These are phyloP conservation scores for Coriaria nepalensis DNA, from an alignment of 306 rosid species.

Conservation along the genomic window DNA sequence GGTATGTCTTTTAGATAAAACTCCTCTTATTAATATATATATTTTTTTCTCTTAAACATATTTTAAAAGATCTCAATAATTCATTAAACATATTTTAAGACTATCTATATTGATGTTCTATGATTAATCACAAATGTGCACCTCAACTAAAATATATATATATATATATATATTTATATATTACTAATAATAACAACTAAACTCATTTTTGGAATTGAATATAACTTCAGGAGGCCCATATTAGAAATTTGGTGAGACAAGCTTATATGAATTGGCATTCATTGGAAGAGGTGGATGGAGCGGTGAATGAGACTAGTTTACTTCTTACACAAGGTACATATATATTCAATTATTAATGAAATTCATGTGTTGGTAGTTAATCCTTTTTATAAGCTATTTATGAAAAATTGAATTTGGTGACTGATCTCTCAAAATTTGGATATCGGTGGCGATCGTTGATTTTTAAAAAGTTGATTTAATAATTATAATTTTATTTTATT, in stretches of 20 bases:
- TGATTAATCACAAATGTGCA: neutral
- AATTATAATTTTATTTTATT: too few species aligned
- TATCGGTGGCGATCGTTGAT: too few species aligned
- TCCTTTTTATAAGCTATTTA: too few species aligned
- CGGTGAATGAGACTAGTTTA: conserved; percentile 26
- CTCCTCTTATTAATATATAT: neutral
- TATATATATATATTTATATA: too few species aligned
- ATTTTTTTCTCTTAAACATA: neutral
- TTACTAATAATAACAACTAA: neutral
- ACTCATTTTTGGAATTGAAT: neutral
- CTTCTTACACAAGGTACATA: conserved; percentile 39
- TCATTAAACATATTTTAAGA: neutral
- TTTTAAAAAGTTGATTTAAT: too few species aligned
- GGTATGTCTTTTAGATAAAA: conserved; percentile 20
- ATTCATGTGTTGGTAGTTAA: too few species aligned
- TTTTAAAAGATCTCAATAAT: too few species aligned
- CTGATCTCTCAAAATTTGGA: too few species aligned
- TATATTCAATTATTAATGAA: too few species aligned
- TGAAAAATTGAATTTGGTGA: too few species aligned
- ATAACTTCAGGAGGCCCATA: conserved; percentile 19
- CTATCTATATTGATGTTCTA: too few species aligned
- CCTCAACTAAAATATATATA: neutral
- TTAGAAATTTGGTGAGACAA: conserved; percentile 33
- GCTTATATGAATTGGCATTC: conserved; percentile 44
- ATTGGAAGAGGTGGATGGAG: conserved; percentile 34